Conservation (phyloP, 257 asterid genomes). For the Euphrasia confusa region DNA sequence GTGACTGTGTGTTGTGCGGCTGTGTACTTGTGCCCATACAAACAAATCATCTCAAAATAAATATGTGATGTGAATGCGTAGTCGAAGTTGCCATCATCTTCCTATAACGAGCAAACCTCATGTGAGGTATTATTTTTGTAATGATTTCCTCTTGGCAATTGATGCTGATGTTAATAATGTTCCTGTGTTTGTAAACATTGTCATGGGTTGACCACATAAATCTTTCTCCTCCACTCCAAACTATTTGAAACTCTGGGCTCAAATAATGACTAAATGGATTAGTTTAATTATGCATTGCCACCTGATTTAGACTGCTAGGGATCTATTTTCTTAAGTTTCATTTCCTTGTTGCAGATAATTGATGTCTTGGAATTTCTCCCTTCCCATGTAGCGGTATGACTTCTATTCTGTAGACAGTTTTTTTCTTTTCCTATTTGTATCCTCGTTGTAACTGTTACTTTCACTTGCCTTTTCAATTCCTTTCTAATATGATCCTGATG, state of each 20-base stretch:
- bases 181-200: background rate
- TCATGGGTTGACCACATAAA: conserved; percentile 12
- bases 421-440: background rate
- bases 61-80: conserved; percentile 8
- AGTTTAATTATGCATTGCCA: conserved; percentile 14
- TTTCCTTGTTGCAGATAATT: conserved; percentile 65
- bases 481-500: conserved; percentile 17
- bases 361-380: conserved; percentile 93
- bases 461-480: conserved; percentile 6
- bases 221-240: background rate
- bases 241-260: conserved; percentile 5
- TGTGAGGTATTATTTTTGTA: background rate
- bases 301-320: conserved; percentile 8
- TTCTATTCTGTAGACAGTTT: conserved; percentile 22
- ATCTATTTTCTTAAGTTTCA: conserved; percentile 13
- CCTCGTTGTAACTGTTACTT: conserved; percentile 7
- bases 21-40: background rate
- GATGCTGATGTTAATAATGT: conserved; percentile 13
- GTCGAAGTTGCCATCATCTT: conserved; percentile 12
- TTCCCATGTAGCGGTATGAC: conserved; percentile 81
- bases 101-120: conserved; percentile 4
- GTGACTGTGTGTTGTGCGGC: background rate
- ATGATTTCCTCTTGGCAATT: conserved; percentile 14
- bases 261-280: conserved; percentile 10
- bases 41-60: background rate